Conservation (phyloP, 2,329 filamentous ascomycete genomes). For the Waltergamsia citrina region DNA sequence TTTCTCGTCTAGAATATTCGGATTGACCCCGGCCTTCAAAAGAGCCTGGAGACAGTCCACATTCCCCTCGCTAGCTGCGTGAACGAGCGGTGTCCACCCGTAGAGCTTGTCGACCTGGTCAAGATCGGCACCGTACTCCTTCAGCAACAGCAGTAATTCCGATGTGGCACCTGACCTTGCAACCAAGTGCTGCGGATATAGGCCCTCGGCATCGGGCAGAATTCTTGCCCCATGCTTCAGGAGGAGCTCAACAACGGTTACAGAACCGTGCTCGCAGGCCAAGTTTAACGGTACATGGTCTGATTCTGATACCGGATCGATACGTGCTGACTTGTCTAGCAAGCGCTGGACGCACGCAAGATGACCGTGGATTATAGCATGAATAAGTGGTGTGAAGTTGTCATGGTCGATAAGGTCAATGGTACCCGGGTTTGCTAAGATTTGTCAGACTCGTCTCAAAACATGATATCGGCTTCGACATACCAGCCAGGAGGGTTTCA, state of each 20-base stretch:
- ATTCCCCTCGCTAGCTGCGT: slow-evolving; percentile 93
- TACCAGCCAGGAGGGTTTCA: slow-evolving; percentile 59
- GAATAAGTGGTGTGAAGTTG: slow-evolving; percentile 93
- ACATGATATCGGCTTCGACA: slow-evolving; percentile 7
- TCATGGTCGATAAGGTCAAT: slow-evolving; percentile 90
- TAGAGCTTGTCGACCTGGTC: slow-evolving; percentile 93
- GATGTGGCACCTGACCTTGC: slow-evolving; percentile 80
- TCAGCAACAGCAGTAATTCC: slow-evolving; percentile 68
- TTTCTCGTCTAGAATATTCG: slow-evolving; percentile 82
- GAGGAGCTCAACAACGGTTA: slow-evolving; percentile 75
- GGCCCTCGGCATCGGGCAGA: slow-evolving; percentile 87
- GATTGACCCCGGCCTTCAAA: slow-evolving; percentile 68
- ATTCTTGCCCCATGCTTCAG: slow-evolving; percentile 72
- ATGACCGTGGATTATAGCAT: slow-evolving; percentile 85
- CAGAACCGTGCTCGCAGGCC: slow-evolving; percentile 86
- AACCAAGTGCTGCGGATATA: slow-evolving; percentile 95
- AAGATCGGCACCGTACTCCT: slow-evolving; percentile 79
- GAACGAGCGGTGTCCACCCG: slow-evolving; percentile 93
- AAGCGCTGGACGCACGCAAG: slow-evolving; percentile 72
- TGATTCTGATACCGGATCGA: slow-evolving; percentile 76
- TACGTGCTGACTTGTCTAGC: slow-evolving; percentile 67
- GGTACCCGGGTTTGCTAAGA: slow-evolving; percentile 57
- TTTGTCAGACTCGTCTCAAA: slow-evolving; percentile 1
- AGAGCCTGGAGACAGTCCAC: slow-evolving; percentile 78
- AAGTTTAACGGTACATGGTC: slow-evolving; percentile 93